These are phyloP conservation scores for Citrullus mucosospermus DNA, from an alignment of 306 rosid genomes.

Conservation along the genomic window DNA sequence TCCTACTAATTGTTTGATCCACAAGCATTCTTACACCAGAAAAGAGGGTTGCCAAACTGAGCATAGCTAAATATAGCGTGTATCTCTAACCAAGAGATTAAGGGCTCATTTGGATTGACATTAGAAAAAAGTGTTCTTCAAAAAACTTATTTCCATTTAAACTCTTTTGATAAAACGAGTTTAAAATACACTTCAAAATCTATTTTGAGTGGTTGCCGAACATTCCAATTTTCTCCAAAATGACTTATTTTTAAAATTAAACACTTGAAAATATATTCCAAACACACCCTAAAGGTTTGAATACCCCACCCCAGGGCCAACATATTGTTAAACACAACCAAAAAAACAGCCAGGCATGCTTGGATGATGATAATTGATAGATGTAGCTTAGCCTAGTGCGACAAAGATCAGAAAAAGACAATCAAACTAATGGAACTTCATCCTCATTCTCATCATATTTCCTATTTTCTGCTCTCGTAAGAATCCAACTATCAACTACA, in stretches of 20 bases:
- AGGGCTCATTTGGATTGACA: no score
- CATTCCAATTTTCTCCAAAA: no score
- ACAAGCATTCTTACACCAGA: neutral
- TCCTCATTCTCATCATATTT: neutral
- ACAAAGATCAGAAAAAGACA: neutral
- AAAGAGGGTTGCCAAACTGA: neutral
- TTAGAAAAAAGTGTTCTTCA: no score
- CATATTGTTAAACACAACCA: no score
- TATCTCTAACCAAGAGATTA: neutral
- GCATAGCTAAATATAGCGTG: neutral
- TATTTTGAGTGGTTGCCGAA: no score
- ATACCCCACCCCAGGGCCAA: neutral
- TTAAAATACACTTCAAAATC: no score
- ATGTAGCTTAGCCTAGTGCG: neutral
- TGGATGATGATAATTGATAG: neutral
- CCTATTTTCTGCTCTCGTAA: neutral
- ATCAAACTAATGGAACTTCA: neutral
- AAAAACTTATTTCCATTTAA: no score
- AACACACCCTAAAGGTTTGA: neutral
- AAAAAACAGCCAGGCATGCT: no score
- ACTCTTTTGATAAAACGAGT: no score
- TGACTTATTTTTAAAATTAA: no score
- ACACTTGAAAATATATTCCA: no score
- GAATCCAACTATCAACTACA: neutral
- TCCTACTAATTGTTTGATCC: neutral